Conservation (phyloP, 371 early-diverging fungal species). For the Mycotypha africana region DNA sequence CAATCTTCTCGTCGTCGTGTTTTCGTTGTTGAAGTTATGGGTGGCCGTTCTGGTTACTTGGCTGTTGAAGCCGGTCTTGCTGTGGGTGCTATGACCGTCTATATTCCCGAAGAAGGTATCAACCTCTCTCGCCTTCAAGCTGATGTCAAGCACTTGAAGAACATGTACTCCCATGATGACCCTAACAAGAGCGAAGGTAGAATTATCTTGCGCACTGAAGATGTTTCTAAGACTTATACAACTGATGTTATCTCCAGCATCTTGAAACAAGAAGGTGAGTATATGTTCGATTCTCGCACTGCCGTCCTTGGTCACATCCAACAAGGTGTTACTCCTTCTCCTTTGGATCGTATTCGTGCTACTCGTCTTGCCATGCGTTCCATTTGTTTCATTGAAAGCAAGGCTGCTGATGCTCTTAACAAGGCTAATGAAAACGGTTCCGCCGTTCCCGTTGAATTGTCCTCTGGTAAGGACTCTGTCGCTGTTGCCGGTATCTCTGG, state of each 20-base stretch:
- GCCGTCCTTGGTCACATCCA: constrained; percentile 96
- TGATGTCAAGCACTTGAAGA: constrained; percentile 77
- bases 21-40: constrained; percentile 99
- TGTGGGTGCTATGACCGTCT: constrained; percentile 89
- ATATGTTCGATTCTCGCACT: constrained; percentile 88
- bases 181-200: constrained; percentile 44
- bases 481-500: constrained; percentile 84
- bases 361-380: constrained; percentile 77
- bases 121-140: constrained; percentile 71
- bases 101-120: constrained; percentile 96
- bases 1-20: constrained; percentile 88
- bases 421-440: constrained; percentile 11
- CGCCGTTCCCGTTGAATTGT: constrained; percentile 55
- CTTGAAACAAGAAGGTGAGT: constrained; percentile 86
- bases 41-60: constrained; percentile 95
- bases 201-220: constrained; percentile 68
- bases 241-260: constrained; percentile 93
- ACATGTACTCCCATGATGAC: constrained; percentile 72
- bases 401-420: constrained; percentile 27
- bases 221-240: constrained; percentile 79
- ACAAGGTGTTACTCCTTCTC: constrained; percentile 95
- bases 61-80: constrained; percentile 91
- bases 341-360: constrained; percentile 94
- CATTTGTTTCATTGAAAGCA: constrained; percentile 55
- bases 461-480: constrained; percentile 54